Base-by-base conservation (phyloP, 768 basidiomycete genomes). In the Pisolithus tinctorius region DNA sequence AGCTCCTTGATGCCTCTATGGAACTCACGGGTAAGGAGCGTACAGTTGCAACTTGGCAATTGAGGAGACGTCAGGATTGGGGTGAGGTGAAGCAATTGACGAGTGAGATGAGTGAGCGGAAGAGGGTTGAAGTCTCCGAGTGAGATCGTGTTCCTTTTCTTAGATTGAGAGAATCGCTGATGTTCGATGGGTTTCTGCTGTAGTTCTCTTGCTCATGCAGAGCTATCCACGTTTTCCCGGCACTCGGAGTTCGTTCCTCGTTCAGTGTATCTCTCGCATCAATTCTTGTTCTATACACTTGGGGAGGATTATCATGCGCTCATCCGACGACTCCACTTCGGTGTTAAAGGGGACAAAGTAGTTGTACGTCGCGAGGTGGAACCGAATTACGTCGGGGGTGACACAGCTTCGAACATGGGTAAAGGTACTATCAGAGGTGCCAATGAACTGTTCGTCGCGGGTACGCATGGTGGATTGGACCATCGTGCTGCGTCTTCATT, bases 251-350 rank as follows among this genome's bases (percentile, higher is more conserved):
- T 89, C 34, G 75, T 88, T 0, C 87, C 91, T 2, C 77, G 83
- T 0, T 75, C 88, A 0, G 75, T 96, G 29, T 95, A 95, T 66
- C 81, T 90, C 16, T 81, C 83, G 0, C 88, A 91, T 57, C 90
- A 94, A 54, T 90, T 95, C 63, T 74, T 83, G 10, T 95, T 95
- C 72, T 77, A 80, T 58, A 76, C 81, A 2, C 75, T 92, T 0
- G 81, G 81, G 11, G 81, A 85, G 55, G 84, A 92, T 58, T 89
- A 91, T 61, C 83, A 90, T 50, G 84, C 88, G 0, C 78, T 88
- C n/a, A 78, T 85, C 36, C 80, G 82, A 31, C 74, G 76, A 4
- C 80, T 79, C 54, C 78, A 80, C 49, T 73, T 87, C 43, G 81
- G 82, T 51, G 71, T 84, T 31, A 65, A 71, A 1, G 80, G 78